Percentiles rank a stretch among this genome's conserved stretches.
phyloP scores from a whole-genome alignment of 1,284 basidiomycete genomes.

The Xerocomus tenax region DNA sequence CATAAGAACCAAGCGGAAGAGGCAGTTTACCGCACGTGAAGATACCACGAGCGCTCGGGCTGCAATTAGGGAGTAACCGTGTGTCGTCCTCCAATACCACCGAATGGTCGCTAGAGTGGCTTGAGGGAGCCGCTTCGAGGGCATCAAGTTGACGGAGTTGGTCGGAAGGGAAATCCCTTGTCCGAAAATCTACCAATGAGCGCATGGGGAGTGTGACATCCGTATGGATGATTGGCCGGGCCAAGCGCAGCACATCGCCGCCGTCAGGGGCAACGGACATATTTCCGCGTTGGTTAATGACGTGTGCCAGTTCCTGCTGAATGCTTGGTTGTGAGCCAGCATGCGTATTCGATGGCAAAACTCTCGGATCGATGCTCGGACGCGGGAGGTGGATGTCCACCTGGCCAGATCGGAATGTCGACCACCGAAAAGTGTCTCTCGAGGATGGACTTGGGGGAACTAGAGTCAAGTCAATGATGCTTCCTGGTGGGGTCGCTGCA shows the following conservation, averaged over 20 bases:
- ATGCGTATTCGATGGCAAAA: background rate
- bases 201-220: too few relatives aligned
- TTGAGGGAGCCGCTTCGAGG: background rate
- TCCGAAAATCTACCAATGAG: background rate
- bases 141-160: background rate
- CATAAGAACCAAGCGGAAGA: constrained; percentile 28
- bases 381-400: constrained; percentile 12
- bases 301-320: background rate
- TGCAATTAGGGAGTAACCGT: constrained; percentile 1
- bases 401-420: constrained; percentile 21
- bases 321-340: background rate
- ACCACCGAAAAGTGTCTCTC: constrained; percentile 15
- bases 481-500: background rate
- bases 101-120: background rate
- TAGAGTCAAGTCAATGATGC: constrained; percentile 11
- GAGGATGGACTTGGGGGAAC: background rate
- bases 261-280: background rate
- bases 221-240: background rate
- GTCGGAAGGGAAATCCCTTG: background rate
- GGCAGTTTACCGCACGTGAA: constrained; percentile 13
- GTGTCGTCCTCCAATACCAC: background rate
- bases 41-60: constrained; percentile 3
- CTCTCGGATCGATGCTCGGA: background rate
- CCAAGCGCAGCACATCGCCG: background rate
- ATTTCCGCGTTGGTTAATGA: background rate